A percentile compares a stretch with the other conserved stretches of the same genome.
Conservation (phyloP, 2,329 filamentous ascomycete species). For the Macroventuria anomochaeta region DNA sequence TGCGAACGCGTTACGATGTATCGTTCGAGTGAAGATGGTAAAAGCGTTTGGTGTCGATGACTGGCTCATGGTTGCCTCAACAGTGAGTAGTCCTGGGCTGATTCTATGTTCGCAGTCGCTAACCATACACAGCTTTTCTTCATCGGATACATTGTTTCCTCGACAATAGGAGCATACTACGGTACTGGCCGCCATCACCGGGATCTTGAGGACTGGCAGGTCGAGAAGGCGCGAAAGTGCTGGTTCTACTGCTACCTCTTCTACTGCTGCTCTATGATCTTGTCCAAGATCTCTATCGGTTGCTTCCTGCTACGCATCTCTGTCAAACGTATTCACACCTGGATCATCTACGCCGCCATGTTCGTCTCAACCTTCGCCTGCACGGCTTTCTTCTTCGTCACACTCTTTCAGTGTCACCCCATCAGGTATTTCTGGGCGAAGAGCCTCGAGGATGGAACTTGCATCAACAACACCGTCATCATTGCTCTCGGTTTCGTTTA, state of each 20-base stretch:
- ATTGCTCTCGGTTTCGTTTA: conserved; percentile 55
- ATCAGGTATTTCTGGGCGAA: conserved; percentile 58
- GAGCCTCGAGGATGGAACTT: conserved; percentile 45
- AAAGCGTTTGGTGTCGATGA: conserved; percentile 47
- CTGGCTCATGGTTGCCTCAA: conserved; percentile 44
- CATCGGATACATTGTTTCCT: conserved; percentile 33
- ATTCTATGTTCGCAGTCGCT: background rate
- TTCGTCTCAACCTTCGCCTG: conserved; percentile 46
- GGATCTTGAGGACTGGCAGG: conserved; percentile 28
- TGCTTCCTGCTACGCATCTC: conserved; percentile 43
- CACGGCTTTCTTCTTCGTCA: conserved; percentile 54
- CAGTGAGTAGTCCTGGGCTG: conserved; percentile 26
- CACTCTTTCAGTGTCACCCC: conserved; percentile 60
- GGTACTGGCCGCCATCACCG: conserved; percentile 41
- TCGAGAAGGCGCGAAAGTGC: conserved; percentile 35
- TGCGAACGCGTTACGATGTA: conserved; percentile 38
- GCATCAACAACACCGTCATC: conserved; percentile 51
- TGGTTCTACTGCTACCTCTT: conserved; percentile 47
- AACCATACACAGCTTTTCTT: conserved; percentile 31
- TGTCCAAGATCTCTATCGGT: conserved; percentile 44
- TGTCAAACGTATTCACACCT: conserved; percentile 37
- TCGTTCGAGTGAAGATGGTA: conserved; percentile 42
- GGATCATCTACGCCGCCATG: conserved; percentile 51
- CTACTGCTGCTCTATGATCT: conserved; percentile 42
- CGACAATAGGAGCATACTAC: conserved; percentile 37